phyloP scores from a whole-genome alignment of 2,329 filamentous ascomycete species.

The Hypoxylon sp. region DNA sequence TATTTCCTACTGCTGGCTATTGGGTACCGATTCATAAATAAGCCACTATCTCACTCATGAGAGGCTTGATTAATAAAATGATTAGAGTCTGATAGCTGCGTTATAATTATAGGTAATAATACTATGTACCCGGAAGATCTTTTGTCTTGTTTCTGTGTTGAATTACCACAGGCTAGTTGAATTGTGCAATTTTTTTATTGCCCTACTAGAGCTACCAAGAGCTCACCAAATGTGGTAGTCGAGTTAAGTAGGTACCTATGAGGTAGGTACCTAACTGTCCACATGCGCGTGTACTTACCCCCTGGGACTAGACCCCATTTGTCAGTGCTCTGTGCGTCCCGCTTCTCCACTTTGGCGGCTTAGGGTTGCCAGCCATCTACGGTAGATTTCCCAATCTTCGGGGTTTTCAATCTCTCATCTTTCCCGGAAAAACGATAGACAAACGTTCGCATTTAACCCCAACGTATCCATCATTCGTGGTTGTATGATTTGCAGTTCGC shows the following conservation, averaged over 20 bases:
- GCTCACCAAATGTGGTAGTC: too few relatives aligned
- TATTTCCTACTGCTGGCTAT: not conserved
- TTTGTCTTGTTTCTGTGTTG: not conserved
- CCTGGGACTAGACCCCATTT: conserved; percentile 5
- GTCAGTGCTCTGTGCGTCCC: conserved; percentile 9
- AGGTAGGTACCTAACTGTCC: too few relatives aligned
- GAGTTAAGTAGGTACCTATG: too few relatives aligned
- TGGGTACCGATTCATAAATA: not conserved
- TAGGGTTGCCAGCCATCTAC: not conserved
- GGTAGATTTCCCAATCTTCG: conserved; percentile 8
- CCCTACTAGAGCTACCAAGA: too few relatives aligned
- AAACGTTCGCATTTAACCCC: conserved; percentile 10
- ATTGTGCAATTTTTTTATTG: too few relatives aligned
- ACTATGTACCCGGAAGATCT: not conserved
- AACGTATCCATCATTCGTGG: conserved; percentile 14
- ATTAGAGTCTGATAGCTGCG: too few relatives aligned
- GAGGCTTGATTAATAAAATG: not conserved
- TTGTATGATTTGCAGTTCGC: conserved; percentile 30
- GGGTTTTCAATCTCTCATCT: conserved; percentile 5
- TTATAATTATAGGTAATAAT: not conserved
- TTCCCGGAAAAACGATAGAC: not conserved
- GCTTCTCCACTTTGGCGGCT: conserved; percentile 7
- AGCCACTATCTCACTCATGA: not conserved
- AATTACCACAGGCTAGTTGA: too few relatives aligned
- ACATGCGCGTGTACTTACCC: too few relatives aligned